These are phyloP conservation scores for Hypomyces rosellus DNA, from an alignment of 2,329 filamentous ascomycete species.

Conservation along the genomic window DNA sequence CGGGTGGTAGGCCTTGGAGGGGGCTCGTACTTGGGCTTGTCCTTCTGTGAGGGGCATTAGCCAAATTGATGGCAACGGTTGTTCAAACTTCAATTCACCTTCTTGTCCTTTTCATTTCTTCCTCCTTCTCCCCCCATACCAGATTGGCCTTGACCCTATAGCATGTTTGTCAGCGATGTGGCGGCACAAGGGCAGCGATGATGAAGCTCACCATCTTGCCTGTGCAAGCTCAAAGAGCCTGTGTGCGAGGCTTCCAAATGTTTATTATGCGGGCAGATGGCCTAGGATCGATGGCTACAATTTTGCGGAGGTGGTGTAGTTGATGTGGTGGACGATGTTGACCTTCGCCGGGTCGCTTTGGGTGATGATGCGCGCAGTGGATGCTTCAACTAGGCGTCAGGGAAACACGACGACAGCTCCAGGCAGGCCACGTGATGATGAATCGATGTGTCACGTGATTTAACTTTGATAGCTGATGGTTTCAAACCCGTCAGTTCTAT, in stretches of 20 bases:
- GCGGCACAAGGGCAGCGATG: neutral
- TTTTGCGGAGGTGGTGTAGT: slow-evolving; percentile 7
- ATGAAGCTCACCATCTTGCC: slow-evolving; percentile 30
- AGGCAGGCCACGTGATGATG: slow-evolving; percentile 24
- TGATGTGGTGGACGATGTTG: slow-evolving; percentile 5
- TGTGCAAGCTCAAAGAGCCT: slow-evolving; percentile 23
- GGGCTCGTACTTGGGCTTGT: slow-evolving; percentile 99
- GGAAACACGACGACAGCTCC: slow-evolving; percentile 40
- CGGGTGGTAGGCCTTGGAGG: slow-evolving; percentile 94
- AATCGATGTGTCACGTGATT: slow-evolving; percentile 4
- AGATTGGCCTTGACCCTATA: slow-evolving; percentile 76
- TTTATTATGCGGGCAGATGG: neutral
- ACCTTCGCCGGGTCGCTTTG: slow-evolving; percentile 8
- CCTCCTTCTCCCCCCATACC: slow-evolving; percentile 77
- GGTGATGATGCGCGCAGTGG: slow-evolving; percentile 17
- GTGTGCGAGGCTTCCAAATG: slow-evolving; percentile 7
- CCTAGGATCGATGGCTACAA: neutral
- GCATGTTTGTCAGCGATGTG: slow-evolving; percentile 8
- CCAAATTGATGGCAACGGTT: neutral
- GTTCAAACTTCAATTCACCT: slow-evolving; percentile 48
- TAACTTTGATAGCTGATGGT: no score
- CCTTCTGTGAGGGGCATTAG: slow-evolving; percentile 60
- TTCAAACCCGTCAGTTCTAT: no score
- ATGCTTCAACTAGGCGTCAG: slow-evolving; percentile 36
- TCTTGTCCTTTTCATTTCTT: slow-evolving; percentile 87